Percentiles rank a stretch among this genome's conserved stretches.
Conservation (phyloP, 331 rosid species). For the Cydonia oblonga region DNA sequence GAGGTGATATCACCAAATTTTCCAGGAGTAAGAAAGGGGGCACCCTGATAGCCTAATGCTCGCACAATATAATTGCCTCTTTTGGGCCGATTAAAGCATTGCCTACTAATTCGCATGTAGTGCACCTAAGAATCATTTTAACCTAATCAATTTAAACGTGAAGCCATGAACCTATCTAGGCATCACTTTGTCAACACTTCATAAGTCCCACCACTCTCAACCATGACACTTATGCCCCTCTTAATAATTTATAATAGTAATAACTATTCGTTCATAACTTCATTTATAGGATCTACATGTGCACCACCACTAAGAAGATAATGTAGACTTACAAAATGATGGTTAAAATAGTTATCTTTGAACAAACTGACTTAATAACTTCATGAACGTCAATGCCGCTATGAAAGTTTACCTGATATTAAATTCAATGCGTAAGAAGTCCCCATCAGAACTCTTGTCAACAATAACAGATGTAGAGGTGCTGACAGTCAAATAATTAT, state of each 20-base stretch:
- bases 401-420: constrained; percentile 55
- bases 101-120: neutral
- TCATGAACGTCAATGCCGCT: neutral
- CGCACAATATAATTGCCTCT: neutral
- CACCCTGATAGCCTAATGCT: neutral
- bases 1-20: neutral
- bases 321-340: neutral
- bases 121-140: neutral
- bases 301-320: neutral
- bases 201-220: neutral
- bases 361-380: neutral
- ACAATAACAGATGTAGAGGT: constrained; percentile 78
- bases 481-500: constrained; percentile 53
- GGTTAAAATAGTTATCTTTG: neutral
- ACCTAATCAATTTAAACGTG: neutral
- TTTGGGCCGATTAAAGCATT: neutral
- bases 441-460: constrained; percentile 79
- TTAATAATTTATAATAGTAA: neutral
- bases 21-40: neutral
- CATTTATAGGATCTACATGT: neutral
- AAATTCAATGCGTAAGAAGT: constrained; percentile 67
- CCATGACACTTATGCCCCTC: neutral
- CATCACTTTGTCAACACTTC: neutral
- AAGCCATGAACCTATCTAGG: neutral
- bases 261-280: neutral